Conservation (phyloP, 1,284 basidiomycete genomes). For the Thecaphora thlaspeos region DNA sequence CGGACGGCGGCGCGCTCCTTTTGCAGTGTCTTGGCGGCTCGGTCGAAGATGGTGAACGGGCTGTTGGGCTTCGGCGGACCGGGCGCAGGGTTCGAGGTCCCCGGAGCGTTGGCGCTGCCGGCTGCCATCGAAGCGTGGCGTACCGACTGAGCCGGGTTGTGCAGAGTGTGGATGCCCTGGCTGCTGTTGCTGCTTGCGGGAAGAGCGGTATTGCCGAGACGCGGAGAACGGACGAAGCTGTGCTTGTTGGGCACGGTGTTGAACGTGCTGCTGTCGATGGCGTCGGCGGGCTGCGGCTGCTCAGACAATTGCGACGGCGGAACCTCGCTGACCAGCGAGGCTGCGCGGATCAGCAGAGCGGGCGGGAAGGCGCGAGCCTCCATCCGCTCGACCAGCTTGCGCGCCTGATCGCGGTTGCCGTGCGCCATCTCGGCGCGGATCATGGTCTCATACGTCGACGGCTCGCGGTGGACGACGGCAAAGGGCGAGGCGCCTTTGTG, state of each 20-base stretch:
- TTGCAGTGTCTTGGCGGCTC: conserved; percentile 76
- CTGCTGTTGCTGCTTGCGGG: background rate
- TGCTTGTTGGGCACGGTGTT: background rate
- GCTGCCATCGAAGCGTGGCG: conserved; percentile 37
- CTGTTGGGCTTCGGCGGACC: conserved; percentile 46
- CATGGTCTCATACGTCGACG: conserved; percentile 86
- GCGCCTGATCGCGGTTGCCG: conserved; percentile 71
- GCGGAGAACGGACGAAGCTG: background rate
- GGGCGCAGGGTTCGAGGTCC: conserved; percentile 32
- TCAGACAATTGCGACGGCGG: too few relatives aligned
- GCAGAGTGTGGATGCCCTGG: background rate
- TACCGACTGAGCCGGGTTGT: background rate
- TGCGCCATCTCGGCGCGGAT: conserved; percentile 82
- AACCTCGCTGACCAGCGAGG: conserved; percentile 28
- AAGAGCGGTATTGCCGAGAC: background rate
- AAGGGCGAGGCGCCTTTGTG: conserved; percentile 43
- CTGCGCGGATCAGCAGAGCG: conserved; percentile 53
- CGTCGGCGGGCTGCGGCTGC: background rate
- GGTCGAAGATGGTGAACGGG: conserved; percentile 71
- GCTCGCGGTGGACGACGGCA: conserved; percentile 82
- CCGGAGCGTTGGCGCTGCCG: conserved; percentile 7
- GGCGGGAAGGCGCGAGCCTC: conserved; percentile 65
- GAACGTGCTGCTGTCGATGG: background rate
- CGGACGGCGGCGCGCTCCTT: conserved; percentile 71
- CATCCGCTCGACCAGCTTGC: conserved; percentile 72